Evolutionary conservation across 768 basidiomycete genomes (phyloP), one percentile per base, ranked within the genome.

Genomic region (Thelephora ganbajun): DNA sequence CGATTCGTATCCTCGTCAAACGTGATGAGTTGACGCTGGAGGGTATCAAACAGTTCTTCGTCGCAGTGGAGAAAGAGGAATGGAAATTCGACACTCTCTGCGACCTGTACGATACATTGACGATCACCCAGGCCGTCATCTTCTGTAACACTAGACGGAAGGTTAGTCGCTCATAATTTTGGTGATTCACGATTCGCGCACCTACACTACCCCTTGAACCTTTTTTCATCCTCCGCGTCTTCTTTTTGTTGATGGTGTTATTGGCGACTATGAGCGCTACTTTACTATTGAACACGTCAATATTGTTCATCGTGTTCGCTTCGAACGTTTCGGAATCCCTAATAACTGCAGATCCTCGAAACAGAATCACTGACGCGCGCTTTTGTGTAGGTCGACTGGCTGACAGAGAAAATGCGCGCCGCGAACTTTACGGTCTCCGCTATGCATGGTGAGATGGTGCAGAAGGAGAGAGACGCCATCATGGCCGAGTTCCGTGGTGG

Each of bases 31-130:
- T 97, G 74, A 96, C 94, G 45, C 73, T 97, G 48, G 94, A 99
- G 59, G 86, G 86, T 7, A 92, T 93, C 69, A 92, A 92, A 58
- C 90, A 94, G 62, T 93, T 93, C 69, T 92, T 92, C 72, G 89
- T 99, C 45, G 94, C 93, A 42, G 94, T 99, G 48, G 94, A 97
- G 68, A 96, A 97, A 69, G 94, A 99, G 66, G 94, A 99, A 61
- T 97, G 93, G 93, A 99, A 99, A 63, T 93, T 96, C 60, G 93
- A 97, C 66, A 97, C 93, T 0, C 74, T 99, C 30, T 96, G 88
- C 61, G 94, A 96, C 68, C 69, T 99, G 43, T 98, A 96, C 67
- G 94, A 98, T 65, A 97, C 94, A 23, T 79, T 99, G 54, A 97
- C 93, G 47, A 97, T 99, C 64, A 97, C 93, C 6, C 94, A 97